Base-by-base conservation (phyloP, 805 yeast genomes). In the Teunomyces pallodes region DNA sequence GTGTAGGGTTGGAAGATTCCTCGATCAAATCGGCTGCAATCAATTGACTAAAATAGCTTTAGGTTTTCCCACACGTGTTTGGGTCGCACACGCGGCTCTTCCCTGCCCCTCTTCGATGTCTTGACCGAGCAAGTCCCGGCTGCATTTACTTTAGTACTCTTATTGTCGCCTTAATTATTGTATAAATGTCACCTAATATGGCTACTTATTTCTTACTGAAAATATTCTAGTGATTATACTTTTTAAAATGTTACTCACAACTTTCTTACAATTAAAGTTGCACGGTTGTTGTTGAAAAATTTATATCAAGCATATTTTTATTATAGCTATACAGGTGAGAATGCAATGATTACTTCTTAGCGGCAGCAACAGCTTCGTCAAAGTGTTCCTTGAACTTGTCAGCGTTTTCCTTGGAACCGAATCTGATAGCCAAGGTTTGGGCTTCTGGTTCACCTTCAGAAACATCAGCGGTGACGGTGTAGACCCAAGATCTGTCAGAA, bases 401-500 rank as follows among this genome's bases (percentile, higher is more conserved):
- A 60, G 99, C 99, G 64, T 90, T 87, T 72, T 87, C 95, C 73
- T 87, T 87, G 74, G 77, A 82, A 57, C 92, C 94, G 64, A 94
- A 94, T 72, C 99, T 86, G 59, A 94, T 91, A 53, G 99, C 99
- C 70, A 94, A 82, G 46, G 97, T 92, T 73, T 84, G 90, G 42
- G 97, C 96, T 75, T 91, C 97, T 42, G 98, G 88, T 64, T 79
- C 90, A 57, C 97, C 98, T 69, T 94, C 99, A 46, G 96, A 85
- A 35, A 54, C 45, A 68, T 92, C 99, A 36, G 95, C 96, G 45
- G 96, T 84, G 52, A 90, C 96, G 46, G 83, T 82, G 76, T 94
- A 94, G 55, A 94, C 98, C 99, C 99, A 94, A 31, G 97, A 90
- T 79, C 97, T 87, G 69, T 94, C 99, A 51, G 94, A 85, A 44